These are phyloP conservation scores for Salix udensis DNA, from an alignment of 345 rosid species.

Conservation along the genomic window DNA sequence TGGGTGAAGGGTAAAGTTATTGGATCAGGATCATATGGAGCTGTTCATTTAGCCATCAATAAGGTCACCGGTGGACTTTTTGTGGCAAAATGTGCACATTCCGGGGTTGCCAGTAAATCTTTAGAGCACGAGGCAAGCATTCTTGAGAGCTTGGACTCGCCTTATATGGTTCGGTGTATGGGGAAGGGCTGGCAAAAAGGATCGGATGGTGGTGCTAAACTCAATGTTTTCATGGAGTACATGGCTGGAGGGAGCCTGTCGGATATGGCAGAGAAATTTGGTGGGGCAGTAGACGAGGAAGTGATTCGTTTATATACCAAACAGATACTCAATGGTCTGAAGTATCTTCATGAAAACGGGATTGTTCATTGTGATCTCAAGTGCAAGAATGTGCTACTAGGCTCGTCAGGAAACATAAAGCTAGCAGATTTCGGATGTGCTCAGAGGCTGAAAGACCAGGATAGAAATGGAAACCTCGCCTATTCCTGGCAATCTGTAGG, in stretches of 20 bases:
- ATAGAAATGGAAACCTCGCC: background rate
- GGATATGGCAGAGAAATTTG: slow-evolving; percentile 26
- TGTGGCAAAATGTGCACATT: slow-evolving; percentile 26
- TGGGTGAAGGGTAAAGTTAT: slow-evolving; percentile 34
- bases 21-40: slow-evolving; percentile 36
- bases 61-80: slow-evolving; percentile 28
- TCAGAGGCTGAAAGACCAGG: slow-evolving; percentile 8
- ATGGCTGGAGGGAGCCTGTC: slow-evolving; percentile 37
- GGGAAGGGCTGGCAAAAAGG: slow-evolving; percentile 18
- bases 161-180: slow-evolving; percentile 21
- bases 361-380: slow-evolving; percentile 42
- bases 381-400: slow-evolving; percentile 35
- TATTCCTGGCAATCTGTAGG: slow-evolving; percentile 10
- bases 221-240: slow-evolving; percentile 37
- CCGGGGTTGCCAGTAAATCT: slow-evolving; percentile 10
- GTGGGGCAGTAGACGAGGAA: slow-evolving; percentile 33
- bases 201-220: background rate
- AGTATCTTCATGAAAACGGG: slow-evolving; percentile 32
- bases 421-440: slow-evolving; percentile 45
- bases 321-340: slow-evolving; percentile 32
- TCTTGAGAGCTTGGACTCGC: slow-evolving; percentile 30
- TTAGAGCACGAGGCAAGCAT: slow-evolving; percentile 26
- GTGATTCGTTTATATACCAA: slow-evolving; percentile 21
- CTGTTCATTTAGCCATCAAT: slow-evolving; percentile 35
- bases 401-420: slow-evolving; percentile 25